These are phyloP conservation scores for Garcia nutans DNA, from an alignment of 345 rosid genomes.

Conservation along the genomic window DNA sequence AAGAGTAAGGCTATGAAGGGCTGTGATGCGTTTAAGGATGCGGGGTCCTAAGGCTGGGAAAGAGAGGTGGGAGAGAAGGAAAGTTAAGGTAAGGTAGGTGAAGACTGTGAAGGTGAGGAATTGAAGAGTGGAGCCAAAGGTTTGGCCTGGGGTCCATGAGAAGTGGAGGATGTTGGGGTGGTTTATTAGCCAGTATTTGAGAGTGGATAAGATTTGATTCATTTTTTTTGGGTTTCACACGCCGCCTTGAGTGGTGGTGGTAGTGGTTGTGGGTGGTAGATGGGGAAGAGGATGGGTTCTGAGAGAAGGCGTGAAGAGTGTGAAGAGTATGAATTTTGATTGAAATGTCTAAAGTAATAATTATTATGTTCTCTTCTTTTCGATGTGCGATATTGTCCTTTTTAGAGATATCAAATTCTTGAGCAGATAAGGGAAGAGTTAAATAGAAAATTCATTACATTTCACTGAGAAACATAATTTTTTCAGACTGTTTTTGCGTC, in stretches of 20 bases:
- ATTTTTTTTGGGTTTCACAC: neutral
- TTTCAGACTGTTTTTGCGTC: no score
- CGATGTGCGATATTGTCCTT: neutral
- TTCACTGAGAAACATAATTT: no score
- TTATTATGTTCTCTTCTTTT: no score
- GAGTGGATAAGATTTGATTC: constrained; percentile 25
- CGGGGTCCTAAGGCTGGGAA: constrained; percentile 33
- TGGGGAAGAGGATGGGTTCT: neutral
- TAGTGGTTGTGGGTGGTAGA: neutral
- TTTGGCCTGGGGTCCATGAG: constrained; percentile 56
- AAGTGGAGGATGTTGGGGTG: constrained; percentile 57
- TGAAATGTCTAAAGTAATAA: no score
- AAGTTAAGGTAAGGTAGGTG: constrained; percentile 52
- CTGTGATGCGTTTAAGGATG: constrained; percentile 65
- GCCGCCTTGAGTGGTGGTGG: neutral
- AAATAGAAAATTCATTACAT: no score
- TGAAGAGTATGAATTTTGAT: no score
- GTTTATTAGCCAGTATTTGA: constrained; percentile 53
- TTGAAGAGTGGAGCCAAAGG: constrained; percentile 52
- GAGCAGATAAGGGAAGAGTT: no score
- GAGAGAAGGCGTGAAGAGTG: neutral
- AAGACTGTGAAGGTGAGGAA: constrained; percentile 50
- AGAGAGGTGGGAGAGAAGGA: constrained; percentile 39
- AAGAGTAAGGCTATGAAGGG: constrained; percentile 69
- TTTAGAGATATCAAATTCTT: no score